phyloP scores from a whole-genome alignment of 257 asterid species.

The Coffea eugenioides region DNA sequence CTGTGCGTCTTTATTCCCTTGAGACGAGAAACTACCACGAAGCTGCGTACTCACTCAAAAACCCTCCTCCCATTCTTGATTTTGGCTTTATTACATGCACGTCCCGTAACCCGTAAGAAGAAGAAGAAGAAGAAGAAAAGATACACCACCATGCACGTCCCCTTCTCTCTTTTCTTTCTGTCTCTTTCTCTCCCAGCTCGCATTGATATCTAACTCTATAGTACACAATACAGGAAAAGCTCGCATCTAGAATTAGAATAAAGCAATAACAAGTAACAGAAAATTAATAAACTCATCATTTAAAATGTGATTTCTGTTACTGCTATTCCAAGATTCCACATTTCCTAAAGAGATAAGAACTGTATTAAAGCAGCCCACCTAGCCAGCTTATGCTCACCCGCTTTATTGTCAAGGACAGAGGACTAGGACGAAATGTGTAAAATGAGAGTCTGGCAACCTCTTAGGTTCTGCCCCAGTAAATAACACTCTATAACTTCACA shows the following conservation, averaged over 20 bases:
- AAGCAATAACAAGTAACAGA: conserved; percentile 19
- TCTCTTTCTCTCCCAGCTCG: neutral
- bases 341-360: neutral
- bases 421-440: neutral
- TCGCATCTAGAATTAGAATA: conserved; percentile 22
- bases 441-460: neutral
- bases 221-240: neutral
- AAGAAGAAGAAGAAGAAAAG: neutral
- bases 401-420: conserved; percentile 9
- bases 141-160: conserved; percentile 27
- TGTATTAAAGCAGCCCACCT: neutral
- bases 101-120: conserved; percentile 8
- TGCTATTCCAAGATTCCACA: conserved; percentile 14
- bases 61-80: conserved; percentile 5
- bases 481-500: neutral
- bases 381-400: neutral
- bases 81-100: conserved; percentile 24
- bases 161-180: neutral
- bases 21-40: conserved; percentile 23
- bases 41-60: neutral
- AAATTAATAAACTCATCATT: conserved; percentile 10
- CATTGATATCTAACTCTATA: neutral
- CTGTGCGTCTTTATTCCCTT: conserved; percentile 22
- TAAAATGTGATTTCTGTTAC: conserved; percentile 18
- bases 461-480: neutral